phyloP scores from a whole-genome alignment of 768 basidiomycete genomes.

The Lactarius hatsudake region DNA sequence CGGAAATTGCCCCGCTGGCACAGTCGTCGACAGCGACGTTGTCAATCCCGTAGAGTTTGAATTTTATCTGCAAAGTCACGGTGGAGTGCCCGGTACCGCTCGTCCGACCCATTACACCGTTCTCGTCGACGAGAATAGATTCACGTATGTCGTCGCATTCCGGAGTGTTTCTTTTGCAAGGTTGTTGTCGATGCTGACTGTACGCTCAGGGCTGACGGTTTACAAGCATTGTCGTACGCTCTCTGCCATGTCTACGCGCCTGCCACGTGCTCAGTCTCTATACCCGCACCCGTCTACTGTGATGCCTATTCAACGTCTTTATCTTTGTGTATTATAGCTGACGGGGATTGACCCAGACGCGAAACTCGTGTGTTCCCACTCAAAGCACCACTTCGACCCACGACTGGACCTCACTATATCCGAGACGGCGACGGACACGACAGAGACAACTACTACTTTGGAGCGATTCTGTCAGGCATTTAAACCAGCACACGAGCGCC shows the following conservation, averaged over 20 bases:
- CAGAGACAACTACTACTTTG: slow-evolving; percentile 41
- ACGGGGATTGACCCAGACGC: slow-evolving; percentile 49
- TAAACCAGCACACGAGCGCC: slow-evolving; percentile 52
- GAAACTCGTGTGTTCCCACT: slow-evolving; percentile 71
- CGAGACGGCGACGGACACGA: slow-evolving; percentile 40
- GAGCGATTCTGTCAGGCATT: slow-evolving; percentile 48
- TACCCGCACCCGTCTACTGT: slow-evolving; percentile 84
- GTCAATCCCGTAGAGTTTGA: slow-evolving; percentile 72
- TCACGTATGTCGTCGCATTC: slow-evolving; percentile 44
- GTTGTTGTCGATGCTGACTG: slow-evolving; percentile 13
- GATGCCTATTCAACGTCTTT: slow-evolving; percentile 30
- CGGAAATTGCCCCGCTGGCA: slow-evolving; percentile 75
- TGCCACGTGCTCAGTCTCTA: slow-evolving; percentile 77
- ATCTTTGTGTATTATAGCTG: background rate
- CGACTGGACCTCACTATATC: slow-evolving; percentile 57
- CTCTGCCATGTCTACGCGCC: slow-evolving; percentile 81
- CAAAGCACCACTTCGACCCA: slow-evolving; percentile 79
- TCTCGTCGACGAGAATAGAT: slow-evolving; percentile 53
- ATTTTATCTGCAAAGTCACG: slow-evolving; percentile 77
- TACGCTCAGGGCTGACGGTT: slow-evolving; percentile 54
- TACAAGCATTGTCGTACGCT: slow-evolving; percentile 71
- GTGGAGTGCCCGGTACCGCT: slow-evolving; percentile 74
- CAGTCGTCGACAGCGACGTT: slow-evolving; percentile 70
- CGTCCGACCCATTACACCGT: slow-evolving; percentile 60
- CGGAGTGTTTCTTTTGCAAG: background rate